Percentiles rank a stretch among this genome's conserved stretches.
Conservation (phyloP, 805 yeast genomes). For the Jamesozyma jinghongensis region DNA sequence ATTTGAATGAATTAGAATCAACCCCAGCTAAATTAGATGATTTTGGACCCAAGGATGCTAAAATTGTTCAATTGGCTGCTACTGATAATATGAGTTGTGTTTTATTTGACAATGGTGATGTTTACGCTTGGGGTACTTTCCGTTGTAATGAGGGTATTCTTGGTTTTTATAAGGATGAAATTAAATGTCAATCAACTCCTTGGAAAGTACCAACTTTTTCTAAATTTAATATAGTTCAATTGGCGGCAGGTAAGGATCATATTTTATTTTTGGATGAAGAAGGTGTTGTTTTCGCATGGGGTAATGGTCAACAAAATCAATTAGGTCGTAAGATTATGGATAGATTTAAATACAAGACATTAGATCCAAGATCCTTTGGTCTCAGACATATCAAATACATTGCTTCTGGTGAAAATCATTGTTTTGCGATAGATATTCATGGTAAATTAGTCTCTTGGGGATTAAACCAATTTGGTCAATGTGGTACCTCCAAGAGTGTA, state of each 20-base stretch:
- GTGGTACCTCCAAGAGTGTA: conserved; percentile 69
- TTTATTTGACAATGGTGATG: conserved; percentile 70
- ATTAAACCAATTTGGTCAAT: conserved; percentile 91
- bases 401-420: conserved; percentile 92
- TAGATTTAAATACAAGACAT: conserved; percentile 61
- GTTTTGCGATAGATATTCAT: conserved; percentile 76
- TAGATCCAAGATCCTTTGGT: conserved; percentile 79
- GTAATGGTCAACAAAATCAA: conserved; percentile 90
- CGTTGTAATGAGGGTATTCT: conserved; percentile 86
- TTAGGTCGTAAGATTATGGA: conserved; percentile 79
- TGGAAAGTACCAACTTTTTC: conserved; percentile 38
- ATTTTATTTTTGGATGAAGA: conserved; percentile 69
- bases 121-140: conserved; percentile 97
- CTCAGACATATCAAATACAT: conserved; percentile 67
- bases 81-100: conserved; percentile 87
- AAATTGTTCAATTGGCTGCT: conserved; percentile 76
- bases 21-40: conserved; percentile 68
- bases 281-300: conserved; percentile 95
- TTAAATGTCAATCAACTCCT: conserved; percentile 60
- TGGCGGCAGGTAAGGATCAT: conserved; percentile 93
- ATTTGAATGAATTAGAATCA: conserved; percentile 78
- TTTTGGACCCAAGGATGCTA: conserved; percentile 48
- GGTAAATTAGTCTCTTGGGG: conserved; percentile 87
- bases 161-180: conserved; percentile 60
- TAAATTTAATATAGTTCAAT: conserved; percentile 61